A percentile compares a stretch with the other conserved stretches of the same genome.
Evolutionary conservation across 768 basidiomycete species (phyloP).

Genomic region (Amanita brunnescens): DNA sequence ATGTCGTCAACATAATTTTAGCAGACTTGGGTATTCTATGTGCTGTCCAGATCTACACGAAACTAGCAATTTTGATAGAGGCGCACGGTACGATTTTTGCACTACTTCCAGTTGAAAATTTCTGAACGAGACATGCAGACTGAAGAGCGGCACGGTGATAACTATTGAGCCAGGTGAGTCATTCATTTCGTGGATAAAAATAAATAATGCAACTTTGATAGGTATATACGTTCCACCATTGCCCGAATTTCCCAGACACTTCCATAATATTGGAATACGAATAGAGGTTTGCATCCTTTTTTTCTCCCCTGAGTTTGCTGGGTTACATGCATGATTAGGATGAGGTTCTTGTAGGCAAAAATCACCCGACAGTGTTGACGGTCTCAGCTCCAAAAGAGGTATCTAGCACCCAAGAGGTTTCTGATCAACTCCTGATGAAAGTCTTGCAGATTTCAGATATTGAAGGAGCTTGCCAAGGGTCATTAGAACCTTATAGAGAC

Average conservation of each 20-base stretch:
- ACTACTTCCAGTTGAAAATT: not conserved
- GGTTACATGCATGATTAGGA: slow-evolving; percentile 31
- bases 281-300: slow-evolving; percentile 55
- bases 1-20: slow-evolving; percentile 14
- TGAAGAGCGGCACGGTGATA: slow-evolving; percentile 83
- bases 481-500: slow-evolving; percentile 29
- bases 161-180: slow-evolving; percentile 79
- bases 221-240: slow-evolving; percentile 86
- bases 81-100: slow-evolving; percentile 35
- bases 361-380: slow-evolving; percentile 55
- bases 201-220: slow-evolving; percentile 14
- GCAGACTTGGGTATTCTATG: not conserved
- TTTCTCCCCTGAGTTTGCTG: not conserved
- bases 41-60: slow-evolving; percentile 74
- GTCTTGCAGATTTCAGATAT: slow-evolving; percentile 49
- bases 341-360: slow-evolving; percentile 60
- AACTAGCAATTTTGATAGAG: slow-evolving; percentile 52
- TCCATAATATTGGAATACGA: slow-evolving; percentile 86
- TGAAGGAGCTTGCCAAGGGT: slow-evolving; percentile 72
- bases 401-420: slow-evolving; percentile 6
- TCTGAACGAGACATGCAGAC: slow-evolving; percentile 27
- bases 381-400: slow-evolving; percentile 81
- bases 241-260: slow-evolving; percentile 72
- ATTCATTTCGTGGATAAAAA: not conserved
- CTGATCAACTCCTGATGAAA: not conserved